phyloP scores from a whole-genome alignment of 176 grass and related monocot species.

The Juncus inflexus region DNA sequence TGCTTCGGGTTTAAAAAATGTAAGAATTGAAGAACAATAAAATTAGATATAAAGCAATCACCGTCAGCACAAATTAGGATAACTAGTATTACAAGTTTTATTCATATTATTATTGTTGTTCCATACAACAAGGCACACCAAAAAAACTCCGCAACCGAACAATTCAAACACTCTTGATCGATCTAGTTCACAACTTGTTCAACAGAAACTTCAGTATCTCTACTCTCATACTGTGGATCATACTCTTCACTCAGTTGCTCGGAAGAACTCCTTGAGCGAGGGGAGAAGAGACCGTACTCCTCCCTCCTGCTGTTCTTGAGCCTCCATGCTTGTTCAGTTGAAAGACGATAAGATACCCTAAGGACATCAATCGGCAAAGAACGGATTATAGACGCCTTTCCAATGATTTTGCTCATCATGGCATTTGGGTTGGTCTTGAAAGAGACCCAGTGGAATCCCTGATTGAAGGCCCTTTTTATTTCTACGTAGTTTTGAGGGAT shows the following conservation, averaged over 20 bases:
- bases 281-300: slow-evolving; percentile 27
- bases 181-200: not conserved
- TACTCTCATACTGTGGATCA: slow-evolving; percentile 4
- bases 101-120: too few relatives aligned
- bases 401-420: not conserved
- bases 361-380: slow-evolving; percentile 24
- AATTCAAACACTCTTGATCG: not conserved
- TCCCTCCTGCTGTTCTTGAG: slow-evolving; percentile 27
- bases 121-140: too few relatives aligned
- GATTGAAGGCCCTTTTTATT: slow-evolving; percentile 3
- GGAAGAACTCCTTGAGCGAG: not conserved
- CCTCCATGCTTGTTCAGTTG: slow-evolving; percentile 21
- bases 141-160: too few relatives aligned
- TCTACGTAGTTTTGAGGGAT: slow-evolving; percentile 22
- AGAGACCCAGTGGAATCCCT: slow-evolving; percentile 19
- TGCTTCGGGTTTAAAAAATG: too few relatives aligned
- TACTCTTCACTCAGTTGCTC: not conserved
- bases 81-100: too few relatives aligned
- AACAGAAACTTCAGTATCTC: not conserved
- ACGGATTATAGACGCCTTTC: slow-evolving; percentile 25
- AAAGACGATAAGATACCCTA: slow-evolving; percentile 18
- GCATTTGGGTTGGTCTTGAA: slow-evolving; percentile 35
- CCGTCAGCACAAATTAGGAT: too few relatives aligned
- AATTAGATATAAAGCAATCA: too few relatives aligned
- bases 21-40: too few relatives aligned